These are phyloP conservation scores for Collybia mongolica DNA, from an alignment of 768 basidiomycete genomes.

Conservation along the genomic window DNA sequence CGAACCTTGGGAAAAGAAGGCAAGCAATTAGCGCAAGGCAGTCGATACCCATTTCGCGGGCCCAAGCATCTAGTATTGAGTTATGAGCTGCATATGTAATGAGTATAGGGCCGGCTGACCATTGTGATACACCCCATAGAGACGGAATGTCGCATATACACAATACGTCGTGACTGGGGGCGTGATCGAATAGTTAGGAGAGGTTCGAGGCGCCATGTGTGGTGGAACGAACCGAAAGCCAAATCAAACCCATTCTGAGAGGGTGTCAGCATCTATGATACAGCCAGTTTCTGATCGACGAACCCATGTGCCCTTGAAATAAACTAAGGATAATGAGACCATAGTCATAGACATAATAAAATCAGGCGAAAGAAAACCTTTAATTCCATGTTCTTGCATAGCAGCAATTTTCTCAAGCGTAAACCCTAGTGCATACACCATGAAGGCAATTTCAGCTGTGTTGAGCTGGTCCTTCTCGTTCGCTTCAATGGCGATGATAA, in stretches of 20 bases:
- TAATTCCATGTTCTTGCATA: slow-evolving; percentile 94
- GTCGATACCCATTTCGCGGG: slow-evolving; percentile 71
- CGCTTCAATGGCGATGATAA: slow-evolving; percentile 78
- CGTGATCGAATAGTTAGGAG: not conserved
- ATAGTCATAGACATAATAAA: not conserved
- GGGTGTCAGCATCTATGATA: slow-evolving; percentile 5
- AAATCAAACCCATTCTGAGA: slow-evolving; percentile 88
- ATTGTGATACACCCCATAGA: slow-evolving; percentile 74
- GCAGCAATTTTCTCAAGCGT: slow-evolving; percentile 90
- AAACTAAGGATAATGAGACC: slow-evolving; percentile 44
- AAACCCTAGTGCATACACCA: slow-evolving; percentile 80
- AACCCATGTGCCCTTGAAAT: slow-evolving; percentile 86
- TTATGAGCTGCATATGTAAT: not conserved
- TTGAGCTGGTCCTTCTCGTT: slow-evolving; percentile 64
- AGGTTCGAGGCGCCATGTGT: not conserved
- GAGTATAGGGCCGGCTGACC: slow-evolving; percentile 35
- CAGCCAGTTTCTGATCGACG: slow-evolving; percentile 12
- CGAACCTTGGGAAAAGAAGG: slow-evolving; percentile 83
- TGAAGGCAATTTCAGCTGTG: slow-evolving; percentile 67
- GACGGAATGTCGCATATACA: slow-evolving; percentile 71
- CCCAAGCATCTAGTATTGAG: slow-evolving; percentile 54
- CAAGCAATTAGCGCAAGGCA: slow-evolving; percentile 87
- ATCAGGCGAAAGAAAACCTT: slow-evolving; percentile 49
- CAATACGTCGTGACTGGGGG: slow-evolving; percentile 70
- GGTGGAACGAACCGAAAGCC: slow-evolving; percentile 66